Conservation (phyloP, 345 rosid species). For the Isatis tinctoria region DNA sequence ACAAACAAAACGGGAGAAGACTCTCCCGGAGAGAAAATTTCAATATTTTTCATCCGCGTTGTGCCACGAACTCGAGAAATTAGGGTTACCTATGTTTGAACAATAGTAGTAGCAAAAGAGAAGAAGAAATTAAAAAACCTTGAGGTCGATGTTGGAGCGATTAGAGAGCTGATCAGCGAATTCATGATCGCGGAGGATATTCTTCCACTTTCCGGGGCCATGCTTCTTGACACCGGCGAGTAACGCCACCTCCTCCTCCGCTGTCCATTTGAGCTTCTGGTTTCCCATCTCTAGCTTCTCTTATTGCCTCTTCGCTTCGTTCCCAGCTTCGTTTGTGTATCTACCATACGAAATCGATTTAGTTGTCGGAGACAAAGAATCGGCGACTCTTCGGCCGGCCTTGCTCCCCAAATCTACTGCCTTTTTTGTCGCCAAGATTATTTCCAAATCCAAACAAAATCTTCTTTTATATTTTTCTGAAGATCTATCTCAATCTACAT, state of each 20-base stretch:
- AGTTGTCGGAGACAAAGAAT: background rate
- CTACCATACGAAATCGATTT: background rate
- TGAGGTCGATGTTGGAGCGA: slow-evolving; percentile 90
- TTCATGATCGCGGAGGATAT: slow-evolving; percentile 67
- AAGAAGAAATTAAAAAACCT: slow-evolving; percentile 40
- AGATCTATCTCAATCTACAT: background rate
- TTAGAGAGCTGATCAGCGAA: slow-evolving; percentile 52
- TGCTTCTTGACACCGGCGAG: slow-evolving; percentile 65
- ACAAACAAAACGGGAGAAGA: background rate
- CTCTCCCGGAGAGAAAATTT: background rate
- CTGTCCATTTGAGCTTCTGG: slow-evolving; percentile 81
- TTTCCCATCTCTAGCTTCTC: slow-evolving; percentile 56
- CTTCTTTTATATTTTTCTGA: too few relatives aligned
- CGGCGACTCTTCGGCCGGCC: slow-evolving; percentile 3
- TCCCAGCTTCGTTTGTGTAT: background rate
- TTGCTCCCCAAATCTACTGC: background rate
- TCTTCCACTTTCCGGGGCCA: slow-evolving; percentile 92
- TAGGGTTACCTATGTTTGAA: slow-evolving; percentile 8
- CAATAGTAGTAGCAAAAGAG: background rate
- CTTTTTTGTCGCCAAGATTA: background rate
- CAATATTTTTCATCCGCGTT: background rate
- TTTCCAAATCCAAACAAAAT: slow-evolving; percentile 8
- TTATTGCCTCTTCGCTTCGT: background rate
- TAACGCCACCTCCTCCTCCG: slow-evolving; percentile 74
- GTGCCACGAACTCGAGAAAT: background rate